Evolutionary conservation across 164 flowering plant species (phyloP).

Genomic region (Nelumbo lutea): DNA sequence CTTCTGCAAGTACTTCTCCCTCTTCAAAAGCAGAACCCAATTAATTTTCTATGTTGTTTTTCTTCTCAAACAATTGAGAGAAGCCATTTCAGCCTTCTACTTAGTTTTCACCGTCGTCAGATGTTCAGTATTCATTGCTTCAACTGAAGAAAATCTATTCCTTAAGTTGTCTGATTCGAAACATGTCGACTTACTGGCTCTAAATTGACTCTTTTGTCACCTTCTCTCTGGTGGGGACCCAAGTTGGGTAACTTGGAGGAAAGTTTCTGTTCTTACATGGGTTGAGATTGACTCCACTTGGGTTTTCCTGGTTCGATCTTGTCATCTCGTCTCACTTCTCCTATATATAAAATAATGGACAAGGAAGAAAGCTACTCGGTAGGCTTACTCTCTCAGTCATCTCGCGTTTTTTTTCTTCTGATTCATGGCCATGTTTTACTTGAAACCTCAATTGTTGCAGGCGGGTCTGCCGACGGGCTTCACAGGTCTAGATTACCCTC

Average conservation of each 20-base stretch:
- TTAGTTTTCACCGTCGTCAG: too few relatives aligned
- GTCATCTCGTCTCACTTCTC: not conserved
- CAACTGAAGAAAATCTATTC: not conserved
- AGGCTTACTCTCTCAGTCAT: slow-evolving; percentile 11
- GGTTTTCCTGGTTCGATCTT: not conserved
- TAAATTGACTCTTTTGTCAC: not conserved
- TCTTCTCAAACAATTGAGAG: too few relatives aligned
- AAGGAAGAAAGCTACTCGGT: slow-evolving; percentile 63
- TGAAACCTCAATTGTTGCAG: slow-evolving; percentile 26
- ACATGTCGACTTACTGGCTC: not conserved
- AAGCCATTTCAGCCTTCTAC: too few relatives aligned
- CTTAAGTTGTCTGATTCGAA: not conserved
- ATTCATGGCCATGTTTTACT: slow-evolving; percentile 20
- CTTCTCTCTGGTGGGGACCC: not conserved
- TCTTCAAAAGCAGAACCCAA: not conserved
- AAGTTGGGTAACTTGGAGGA: not conserved
- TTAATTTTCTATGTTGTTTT: too few relatives aligned
- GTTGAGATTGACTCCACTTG: not conserved
- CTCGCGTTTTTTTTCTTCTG: slow-evolving; percentile 4
- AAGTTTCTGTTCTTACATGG: not conserved
- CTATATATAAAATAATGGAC: slow-evolving; percentile 37
- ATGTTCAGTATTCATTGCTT: too few relatives aligned
- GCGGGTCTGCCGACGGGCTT: slow-evolving; percentile 21
- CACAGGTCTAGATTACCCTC: slow-evolving; percentile 27
- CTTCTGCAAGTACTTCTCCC: not conserved